Evolutionary conservation across 2,329 filamentous ascomycete species (phyloP).

Genomic region (Fusarium nodosum): DNA sequence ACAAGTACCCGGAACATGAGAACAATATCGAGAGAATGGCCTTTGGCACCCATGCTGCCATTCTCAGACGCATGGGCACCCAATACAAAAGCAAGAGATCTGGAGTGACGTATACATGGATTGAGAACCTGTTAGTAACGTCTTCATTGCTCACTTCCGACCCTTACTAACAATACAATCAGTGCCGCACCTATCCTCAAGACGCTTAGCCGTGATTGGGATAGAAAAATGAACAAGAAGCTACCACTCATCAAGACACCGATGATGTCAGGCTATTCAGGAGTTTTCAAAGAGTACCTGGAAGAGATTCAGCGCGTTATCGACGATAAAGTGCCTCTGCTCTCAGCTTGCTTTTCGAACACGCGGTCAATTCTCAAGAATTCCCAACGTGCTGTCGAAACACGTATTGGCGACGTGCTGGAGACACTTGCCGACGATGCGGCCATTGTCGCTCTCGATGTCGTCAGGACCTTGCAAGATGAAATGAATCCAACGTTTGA

Average conservation of each 20-base stretch:
- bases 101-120: conserved; percentile 17
- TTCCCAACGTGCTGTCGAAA: neutral
- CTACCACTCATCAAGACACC: neutral
- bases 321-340: neutral
- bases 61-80: neutral
- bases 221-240: conserved; percentile 10
- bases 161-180: neutral
- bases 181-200: conserved; percentile 5
- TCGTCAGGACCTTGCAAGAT: neutral
- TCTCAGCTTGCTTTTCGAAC: neutral
- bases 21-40: neutral
- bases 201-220: conserved; percentile 4
- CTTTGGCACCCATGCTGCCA: conserved; percentile 7
- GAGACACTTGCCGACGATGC: neutral
- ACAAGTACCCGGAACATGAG: neutral
- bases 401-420: neutral
- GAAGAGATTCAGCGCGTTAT: conserved; percentile 3
- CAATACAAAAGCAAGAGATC: neutral
- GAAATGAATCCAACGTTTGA: neutral
- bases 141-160: neutral
- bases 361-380: neutral
- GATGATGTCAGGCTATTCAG: neutral
- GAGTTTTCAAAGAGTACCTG: conserved; percentile 10
- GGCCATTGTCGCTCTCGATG: neutral
- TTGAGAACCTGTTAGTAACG: conserved; percentile 22